A percentile compares a stretch with the other conserved stretches of the same genome.
phyloP scores from a whole-genome alignment of 2,329 filamentous ascomycete species.

The Cladosporium sp. region DNA sequence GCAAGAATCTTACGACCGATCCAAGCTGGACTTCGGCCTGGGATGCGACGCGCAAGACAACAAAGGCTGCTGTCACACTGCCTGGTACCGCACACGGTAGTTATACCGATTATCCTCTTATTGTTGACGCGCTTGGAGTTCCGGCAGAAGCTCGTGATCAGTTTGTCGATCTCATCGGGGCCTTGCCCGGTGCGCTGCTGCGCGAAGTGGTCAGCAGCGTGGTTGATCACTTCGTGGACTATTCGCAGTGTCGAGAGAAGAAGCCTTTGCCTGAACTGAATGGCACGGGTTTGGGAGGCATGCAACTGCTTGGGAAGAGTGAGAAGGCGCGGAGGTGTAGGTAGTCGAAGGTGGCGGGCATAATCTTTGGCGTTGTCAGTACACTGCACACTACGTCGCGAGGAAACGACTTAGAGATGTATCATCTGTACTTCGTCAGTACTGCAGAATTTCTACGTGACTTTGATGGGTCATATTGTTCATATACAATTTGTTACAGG shows the following conservation, averaged over 20 bases:
- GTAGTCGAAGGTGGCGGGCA: not conserved
- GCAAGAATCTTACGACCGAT: conserved; percentile 12
- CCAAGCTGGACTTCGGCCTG: conserved; percentile 17
- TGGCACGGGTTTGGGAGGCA: not conserved
- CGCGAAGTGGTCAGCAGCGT: conserved; percentile 60
- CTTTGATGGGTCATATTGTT: not conserved
- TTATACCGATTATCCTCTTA: conserved; percentile 24
- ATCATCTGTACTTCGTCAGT: not conserved
- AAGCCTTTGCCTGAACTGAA: conserved; percentile 1
- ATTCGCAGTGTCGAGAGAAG: not conserved
- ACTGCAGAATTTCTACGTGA: not conserved
- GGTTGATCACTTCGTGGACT: conserved; percentile 3
- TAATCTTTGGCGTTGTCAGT: not conserved
- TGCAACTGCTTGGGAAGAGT: not conserved
- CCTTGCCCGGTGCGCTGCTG: conserved; percentile 82
- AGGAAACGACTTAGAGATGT: not conserved
- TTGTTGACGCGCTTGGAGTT: conserved; percentile 22
- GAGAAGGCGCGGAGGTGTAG: not conserved
- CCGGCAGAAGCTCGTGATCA: conserved; percentile 9
- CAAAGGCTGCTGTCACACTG: conserved; percentile 19
- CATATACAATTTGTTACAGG: not conserved
- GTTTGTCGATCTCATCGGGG: conserved; percentile 54
- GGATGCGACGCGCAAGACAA: conserved; percentile 14
- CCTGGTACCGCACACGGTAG: conserved; percentile 18
- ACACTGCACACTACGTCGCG: not conserved